Evolutionary conservation across 2,329 filamentous ascomycete species (phyloP).

Genomic region (Aspergillus pseudoterreus): DNA sequence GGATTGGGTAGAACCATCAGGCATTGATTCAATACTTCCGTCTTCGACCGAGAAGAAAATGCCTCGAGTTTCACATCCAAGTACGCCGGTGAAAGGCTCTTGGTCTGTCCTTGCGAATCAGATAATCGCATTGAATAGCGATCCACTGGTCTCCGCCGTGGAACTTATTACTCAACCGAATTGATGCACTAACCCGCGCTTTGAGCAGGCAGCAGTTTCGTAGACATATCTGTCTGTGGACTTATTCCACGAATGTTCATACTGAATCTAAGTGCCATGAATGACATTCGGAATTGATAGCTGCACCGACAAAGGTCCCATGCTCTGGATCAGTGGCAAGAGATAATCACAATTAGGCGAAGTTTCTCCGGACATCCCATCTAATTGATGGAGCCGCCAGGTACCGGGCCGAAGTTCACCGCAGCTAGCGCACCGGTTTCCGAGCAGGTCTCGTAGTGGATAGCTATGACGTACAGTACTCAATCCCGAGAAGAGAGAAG

Average conservation of each 20-base stretch:
- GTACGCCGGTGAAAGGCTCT: constrained; percentile 6
- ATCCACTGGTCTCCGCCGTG: constrained; percentile 6
- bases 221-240: background rate
- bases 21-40: too few relatives aligned
- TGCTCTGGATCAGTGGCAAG: too few relatives aligned
- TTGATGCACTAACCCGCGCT: constrained; percentile 6
- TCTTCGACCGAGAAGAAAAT: constrained; percentile 5
- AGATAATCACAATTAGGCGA: too few relatives aligned
- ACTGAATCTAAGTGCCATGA: too few relatives aligned
- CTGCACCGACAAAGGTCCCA: too few relatives aligned
- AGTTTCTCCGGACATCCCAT: too few relatives aligned
- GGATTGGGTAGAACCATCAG: too few relatives aligned
- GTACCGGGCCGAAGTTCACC: background rate
- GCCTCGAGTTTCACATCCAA: constrained; percentile 6
- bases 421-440: background rate
- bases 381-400: too few relatives aligned
- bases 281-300: too few relatives aligned
- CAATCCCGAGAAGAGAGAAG: background rate
- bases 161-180: constrained; percentile 7
- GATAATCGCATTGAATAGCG: constrained; percentile 1
- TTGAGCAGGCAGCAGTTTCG: background rate
- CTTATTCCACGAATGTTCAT: background rate
- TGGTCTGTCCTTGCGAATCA: constrained; percentile 8
- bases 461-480: background rate
- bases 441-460: background rate